Evolutionary conservation across 164 flowering plant species (phyloP).

Genomic region (Magnolia changhungtana): DNA sequence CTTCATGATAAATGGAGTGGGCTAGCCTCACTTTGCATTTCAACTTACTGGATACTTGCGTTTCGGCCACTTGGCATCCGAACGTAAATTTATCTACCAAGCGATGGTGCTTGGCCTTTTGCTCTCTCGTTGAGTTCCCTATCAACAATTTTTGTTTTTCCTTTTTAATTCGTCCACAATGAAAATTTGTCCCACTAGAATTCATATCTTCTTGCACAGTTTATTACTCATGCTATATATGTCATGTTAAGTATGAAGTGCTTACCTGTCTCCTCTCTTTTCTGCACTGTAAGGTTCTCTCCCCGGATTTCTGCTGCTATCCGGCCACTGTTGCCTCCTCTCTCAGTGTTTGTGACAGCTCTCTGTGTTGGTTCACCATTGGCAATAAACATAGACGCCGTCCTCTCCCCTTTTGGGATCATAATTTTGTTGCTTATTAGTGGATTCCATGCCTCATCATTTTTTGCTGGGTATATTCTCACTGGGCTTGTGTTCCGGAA

Average conservation of each 20-base stretch:
- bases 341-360: constrained; percentile 89
- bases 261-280: constrained; percentile 3
- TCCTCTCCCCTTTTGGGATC: constrained; percentile 80
- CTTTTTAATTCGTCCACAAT: neutral
- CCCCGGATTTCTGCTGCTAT: constrained; percentile 65
- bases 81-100: too few species aligned
- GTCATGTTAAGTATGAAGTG: neutral
- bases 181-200: too few species aligned
- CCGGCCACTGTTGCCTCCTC: constrained; percentile 78
- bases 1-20: too few species aligned
- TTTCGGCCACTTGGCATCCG: too few species aligned
- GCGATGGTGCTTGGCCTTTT: too few species aligned
- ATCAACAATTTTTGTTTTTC: neutral
- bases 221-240: too few species aligned
- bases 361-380: constrained; percentile 95
- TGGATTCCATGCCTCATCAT: constrained; percentile 75
- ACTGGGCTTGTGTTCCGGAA: constrained; percentile 57
- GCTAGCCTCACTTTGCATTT: too few species aligned
- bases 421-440: constrained; percentile 55
- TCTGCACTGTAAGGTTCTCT: constrained; percentile 45
- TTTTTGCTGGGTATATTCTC: constrained; percentile 63
- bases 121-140: neutral
- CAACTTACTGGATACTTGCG: too few species aligned
- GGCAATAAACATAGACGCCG: constrained; percentile 69
- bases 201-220: too few species aligned